phyloP scores from a whole-genome alignment of 352 stramenopile genomes.

The Thraustotheca clavata region DNA sequence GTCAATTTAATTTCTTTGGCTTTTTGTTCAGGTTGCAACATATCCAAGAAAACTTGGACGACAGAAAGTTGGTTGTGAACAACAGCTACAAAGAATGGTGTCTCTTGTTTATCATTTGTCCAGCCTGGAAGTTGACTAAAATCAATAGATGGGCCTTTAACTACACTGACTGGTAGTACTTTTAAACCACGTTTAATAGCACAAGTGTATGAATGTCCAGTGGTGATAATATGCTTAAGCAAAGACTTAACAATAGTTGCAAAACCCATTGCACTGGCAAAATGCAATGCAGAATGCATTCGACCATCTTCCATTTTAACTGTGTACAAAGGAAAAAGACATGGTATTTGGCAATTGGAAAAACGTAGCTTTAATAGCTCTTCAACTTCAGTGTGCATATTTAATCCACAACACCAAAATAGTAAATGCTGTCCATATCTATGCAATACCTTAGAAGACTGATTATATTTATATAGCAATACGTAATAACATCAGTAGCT shows the following conservation, averaged over 20 bases:
- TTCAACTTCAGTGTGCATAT: constrained; percentile 41
- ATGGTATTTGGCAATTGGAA: constrained; percentile 3
- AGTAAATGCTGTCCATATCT: constrained; percentile 68
- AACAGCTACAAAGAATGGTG: constrained; percentile 52
- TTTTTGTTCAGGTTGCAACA: constrained; percentile 36
- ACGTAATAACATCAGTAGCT: neutral
- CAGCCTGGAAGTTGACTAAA: constrained; percentile 29
- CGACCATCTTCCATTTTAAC: neutral
- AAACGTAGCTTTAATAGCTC: constrained; percentile 37
- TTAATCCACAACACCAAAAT: constrained; percentile 67
- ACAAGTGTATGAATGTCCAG: neutral
- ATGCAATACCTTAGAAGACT: too few relatives aligned
- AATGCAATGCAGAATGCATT: constrained; percentile 13
- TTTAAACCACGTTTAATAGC: neutral
- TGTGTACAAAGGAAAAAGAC: constrained; percentile 1
- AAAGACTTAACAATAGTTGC: neutral
- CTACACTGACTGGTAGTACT: neutral
- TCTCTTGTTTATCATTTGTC: constrained; percentile 57
- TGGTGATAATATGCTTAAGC: neutral
- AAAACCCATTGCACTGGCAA: constrained; percentile 1
- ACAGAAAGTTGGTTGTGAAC: constrained; percentile 44
- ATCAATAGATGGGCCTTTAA: neutral
- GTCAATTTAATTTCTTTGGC: constrained; percentile 45
- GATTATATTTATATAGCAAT: neutral
- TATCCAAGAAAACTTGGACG: constrained; percentile 28